Base-by-base conservation (phyloP, 768 basidiomycete species). In the Pleurotus giganteus region DNA sequence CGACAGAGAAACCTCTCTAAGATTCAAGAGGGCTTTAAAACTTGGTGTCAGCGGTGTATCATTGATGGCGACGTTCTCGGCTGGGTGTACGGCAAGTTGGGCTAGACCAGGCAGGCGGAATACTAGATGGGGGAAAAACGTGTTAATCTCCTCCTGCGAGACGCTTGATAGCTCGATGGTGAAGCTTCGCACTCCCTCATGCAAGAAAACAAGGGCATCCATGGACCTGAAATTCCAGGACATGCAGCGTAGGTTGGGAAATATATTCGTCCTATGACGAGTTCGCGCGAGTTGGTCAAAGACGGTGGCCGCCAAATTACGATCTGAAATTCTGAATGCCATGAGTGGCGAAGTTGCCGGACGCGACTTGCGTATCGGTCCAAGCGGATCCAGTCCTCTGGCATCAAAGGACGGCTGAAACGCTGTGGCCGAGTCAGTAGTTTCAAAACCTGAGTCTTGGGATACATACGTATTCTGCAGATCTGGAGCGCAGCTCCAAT, bases 241-340 rank as follows among this genome's bases (percentile, higher is more conserved):
- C 4, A 88, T 68, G 2, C 72, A 70, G 36, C 76, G 75, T 55
- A 84, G 66, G 58, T 79, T 78, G 6, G 86, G 85, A 2, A 87
- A 64, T 50, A 86, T 75, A 49, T 77, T 71, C 24, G 83, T 60
- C 9, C 70, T 73, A 0, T 79, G 76, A 3, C 85, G 74, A 7
- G 84, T 81, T 42, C 81, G 74, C 0, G 81, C 81, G 7, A 86
- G 71, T 50, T 80, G 79, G 63, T 85, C 82, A 59, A 82, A 79
- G 54, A 73, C 71, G 47, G 65, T 65, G 17, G 66, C 66, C 53
- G 66, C 58, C 6, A 79, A 63, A 21, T 64, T 24, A 11, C 54
- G 53, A 59, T 50, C 47, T 11, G 23, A 7, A 11, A 53, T 60
- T 50, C 47, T 11, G 23, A 7, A 11, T 8, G 5, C 12, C 19